Base-by-base conservation (phyloP, 164 flowering plant species). In the Tetracentron sinense region DNA sequence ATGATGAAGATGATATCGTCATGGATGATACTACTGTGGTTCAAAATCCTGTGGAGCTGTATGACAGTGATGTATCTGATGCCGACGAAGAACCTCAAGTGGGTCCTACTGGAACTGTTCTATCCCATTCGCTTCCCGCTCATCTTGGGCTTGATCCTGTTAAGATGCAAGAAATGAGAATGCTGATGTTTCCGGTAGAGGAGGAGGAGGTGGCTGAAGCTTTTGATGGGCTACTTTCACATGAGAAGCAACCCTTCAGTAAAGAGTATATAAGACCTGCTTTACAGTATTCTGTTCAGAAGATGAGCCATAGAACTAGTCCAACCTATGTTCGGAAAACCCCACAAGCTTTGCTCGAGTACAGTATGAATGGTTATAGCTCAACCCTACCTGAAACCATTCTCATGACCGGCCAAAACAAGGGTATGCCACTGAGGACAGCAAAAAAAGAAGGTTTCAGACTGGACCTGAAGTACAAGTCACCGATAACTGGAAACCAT, bases 61-160 rank as follows among this genome's bases (percentile, higher is more conserved):
- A 74, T 70, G 79, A 61, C 46, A 79, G 71, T 38, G 89, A 78
- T 60, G 64, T 69, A 28, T 56, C 71, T 61, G 85, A 78, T 60
- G 61, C 61, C 66, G 87, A 83, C 66, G 88, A 80, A 67, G 82
- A 75, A 26, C 61, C 49, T 12, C 72, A 49, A 27, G 28, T 73
- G 49, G 72, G 73, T 30, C 62, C 64, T 25, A 48, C n/a, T 54
- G 86, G 71, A 58, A 50, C 73, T 55, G 72, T 67, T 64, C 82
- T 95, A 61, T 79, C 89, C 59, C 97, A 91, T 79, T 94, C 99
- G 56, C 95, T 94, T 67, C 99, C 99, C 35, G 79, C 92, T 30
- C 92, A 89, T 78, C 97, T 94, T 47, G 90, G 99, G 59, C 96
- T 94, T 63, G 95, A 94, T 76, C 99, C 99, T 16, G 70, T 69